These are phyloP conservation scores for Camellia granthamiana DNA, from an alignment of 148 eudicot genomes.

Conservation along the genomic window DNA sequence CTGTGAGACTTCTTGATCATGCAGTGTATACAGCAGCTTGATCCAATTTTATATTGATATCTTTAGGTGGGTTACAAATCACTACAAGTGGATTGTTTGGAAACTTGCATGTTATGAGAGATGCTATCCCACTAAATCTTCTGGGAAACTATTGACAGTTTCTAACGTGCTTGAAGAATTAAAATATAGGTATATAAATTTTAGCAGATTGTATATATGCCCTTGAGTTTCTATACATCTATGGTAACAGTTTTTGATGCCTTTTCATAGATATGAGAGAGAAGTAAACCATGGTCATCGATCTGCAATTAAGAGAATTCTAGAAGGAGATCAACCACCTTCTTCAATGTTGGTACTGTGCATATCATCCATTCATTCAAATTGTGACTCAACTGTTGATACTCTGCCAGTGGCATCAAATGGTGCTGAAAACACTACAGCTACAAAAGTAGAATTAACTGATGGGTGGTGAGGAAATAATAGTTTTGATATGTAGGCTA, in stretches of 20 bases:
- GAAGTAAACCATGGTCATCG: constrained; percentile 93
- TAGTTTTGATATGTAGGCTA: not conserved
- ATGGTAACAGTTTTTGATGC: constrained; percentile 18
- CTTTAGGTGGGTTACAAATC: constrained; percentile 90
- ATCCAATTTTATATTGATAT: constrained; percentile 4
- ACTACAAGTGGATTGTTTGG: constrained; percentile 98
- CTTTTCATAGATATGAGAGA: constrained; percentile 73
- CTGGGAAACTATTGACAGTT: constrained; percentile 47
- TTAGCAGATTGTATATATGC: constrained; percentile 7
- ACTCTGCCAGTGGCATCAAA: constrained; percentile 26
- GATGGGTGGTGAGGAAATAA: constrained; percentile 76
- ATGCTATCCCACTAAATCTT: constrained; percentile 51
- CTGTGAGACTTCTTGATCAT: not conserved
- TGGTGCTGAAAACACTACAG: constrained; percentile 28
- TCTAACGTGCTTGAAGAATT: constrained; percentile 80
- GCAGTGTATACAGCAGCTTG: not conserved
- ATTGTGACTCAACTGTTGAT: constrained; percentile 18
- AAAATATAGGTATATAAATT: constrained; percentile 57
- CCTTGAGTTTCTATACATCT: not conserved
- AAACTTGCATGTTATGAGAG: constrained; percentile 93
- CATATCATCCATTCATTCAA: constrained; percentile 54
- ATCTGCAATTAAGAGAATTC: constrained; percentile 76
- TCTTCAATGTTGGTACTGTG: constrained; percentile 79
- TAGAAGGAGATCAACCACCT: constrained; percentile 89
- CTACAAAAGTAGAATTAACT: constrained; percentile 60